These are phyloP conservation scores for Melaleuca quinquenervia DNA, from an alignment of 345 rosid genomes.

Conservation along the genomic window DNA sequence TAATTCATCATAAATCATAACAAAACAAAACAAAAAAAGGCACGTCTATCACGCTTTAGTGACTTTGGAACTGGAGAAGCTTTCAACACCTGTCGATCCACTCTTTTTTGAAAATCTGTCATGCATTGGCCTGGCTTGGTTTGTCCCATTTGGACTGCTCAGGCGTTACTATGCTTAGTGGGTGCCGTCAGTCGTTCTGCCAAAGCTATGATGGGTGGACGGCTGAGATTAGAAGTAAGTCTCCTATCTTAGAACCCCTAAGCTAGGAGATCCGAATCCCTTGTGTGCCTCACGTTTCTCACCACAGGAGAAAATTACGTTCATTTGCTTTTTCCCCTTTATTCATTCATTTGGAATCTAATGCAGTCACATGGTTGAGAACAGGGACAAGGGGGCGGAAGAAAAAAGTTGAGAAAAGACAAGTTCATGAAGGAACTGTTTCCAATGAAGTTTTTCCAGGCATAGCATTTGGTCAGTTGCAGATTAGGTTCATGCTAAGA, in stretches of 20 bases:
- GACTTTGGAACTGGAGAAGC: neutral
- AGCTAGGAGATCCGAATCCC: too few species aligned
- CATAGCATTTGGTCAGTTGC: neutral
- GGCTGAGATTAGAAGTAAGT: too few species aligned
- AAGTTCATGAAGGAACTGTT: neutral
- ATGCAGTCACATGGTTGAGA: neutral
- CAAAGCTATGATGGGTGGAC: neutral
- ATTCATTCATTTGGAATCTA: neutral
- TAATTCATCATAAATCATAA: too few species aligned
- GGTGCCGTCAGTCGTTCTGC: neutral
- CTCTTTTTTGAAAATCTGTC: neutral
- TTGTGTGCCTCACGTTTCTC: neutral
- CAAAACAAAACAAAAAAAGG: neutral
- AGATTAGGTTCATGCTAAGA: neutral
- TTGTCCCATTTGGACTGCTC: neutral
- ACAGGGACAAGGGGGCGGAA: neutral
- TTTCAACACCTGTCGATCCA: neutral
- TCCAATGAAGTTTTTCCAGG: neutral
- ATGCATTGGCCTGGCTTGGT: neutral
- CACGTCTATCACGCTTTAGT: neutral
- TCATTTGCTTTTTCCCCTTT: neutral
- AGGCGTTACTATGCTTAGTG: neutral
- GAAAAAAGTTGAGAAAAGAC: neutral
- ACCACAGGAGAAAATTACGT: neutral
- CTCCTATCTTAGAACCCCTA: too few species aligned